A percentile compares a stretch with the other conserved stretches of the same genome.
Conservation (phyloP, 768 basidiomycete genomes). For the Clathrus columnatus region DNA sequence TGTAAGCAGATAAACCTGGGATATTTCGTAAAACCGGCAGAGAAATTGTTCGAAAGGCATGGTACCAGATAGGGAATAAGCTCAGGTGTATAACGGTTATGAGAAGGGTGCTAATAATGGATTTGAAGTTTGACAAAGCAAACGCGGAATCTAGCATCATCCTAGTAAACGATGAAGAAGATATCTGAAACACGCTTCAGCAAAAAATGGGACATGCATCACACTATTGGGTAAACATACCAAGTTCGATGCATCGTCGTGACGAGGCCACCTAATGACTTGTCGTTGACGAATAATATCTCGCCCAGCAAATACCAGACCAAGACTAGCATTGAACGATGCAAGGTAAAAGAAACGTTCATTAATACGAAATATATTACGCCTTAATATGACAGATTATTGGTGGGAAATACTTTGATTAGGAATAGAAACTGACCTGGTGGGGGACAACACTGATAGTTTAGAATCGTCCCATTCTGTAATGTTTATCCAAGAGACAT, state of each 20-base stretch:
- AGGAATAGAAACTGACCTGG: slow-evolving; percentile 16
- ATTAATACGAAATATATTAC: slow-evolving; percentile 31
- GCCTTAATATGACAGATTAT: background rate
- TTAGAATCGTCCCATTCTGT: slow-evolving; percentile 33
- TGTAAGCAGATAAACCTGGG: background rate
- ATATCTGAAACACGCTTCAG: background rate
- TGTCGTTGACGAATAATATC: slow-evolving; percentile 58
- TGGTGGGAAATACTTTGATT: slow-evolving; percentile 44
- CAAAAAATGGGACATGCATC: background rate
- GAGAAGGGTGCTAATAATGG: background rate
- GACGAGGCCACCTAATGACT: slow-evolving; percentile 25
- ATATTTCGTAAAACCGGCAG: slow-evolving; percentile 6
- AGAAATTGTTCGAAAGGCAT: background rate
- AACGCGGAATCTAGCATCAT: background rate
- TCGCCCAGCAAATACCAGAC: slow-evolving; percentile 39
- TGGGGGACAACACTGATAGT: slow-evolving; percentile 44
- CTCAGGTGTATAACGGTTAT: slow-evolving; percentile 2
- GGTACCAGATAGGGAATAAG: slow-evolving; percentile 6
- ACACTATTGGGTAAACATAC: background rate
- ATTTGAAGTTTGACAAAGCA: slow-evolving; percentile 1
- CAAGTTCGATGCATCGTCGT: background rate
- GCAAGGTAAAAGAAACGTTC: slow-evolving; percentile 51
- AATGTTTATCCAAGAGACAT: slow-evolving; percentile 31
- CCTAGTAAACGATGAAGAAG: background rate
- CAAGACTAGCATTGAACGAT: slow-evolving; percentile 43